phyloP scores from a whole-genome alignment of 305 asterid species.

The Solanum hybrid region DNA sequence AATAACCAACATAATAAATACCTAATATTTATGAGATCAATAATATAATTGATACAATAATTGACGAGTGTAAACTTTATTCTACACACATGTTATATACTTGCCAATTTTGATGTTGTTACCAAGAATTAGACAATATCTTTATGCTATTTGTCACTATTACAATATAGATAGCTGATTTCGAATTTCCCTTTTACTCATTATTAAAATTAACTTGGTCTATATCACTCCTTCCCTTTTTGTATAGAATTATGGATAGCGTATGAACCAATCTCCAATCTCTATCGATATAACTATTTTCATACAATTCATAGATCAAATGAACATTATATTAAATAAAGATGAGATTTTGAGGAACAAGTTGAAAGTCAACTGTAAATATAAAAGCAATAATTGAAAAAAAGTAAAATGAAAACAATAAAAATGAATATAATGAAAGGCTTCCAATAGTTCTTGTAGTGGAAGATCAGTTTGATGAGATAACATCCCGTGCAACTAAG shows the following conservation, averaged over 20 bases:
- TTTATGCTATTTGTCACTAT: not conserved
- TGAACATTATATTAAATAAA: not conserved
- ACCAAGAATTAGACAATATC: not conserved
- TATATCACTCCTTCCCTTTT: not conserved
- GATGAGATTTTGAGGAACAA: not conserved
- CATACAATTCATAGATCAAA: not conserved
- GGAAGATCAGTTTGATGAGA: not conserved
- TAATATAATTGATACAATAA: not conserved
- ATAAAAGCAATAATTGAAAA: not conserved
- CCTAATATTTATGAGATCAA: not conserved
- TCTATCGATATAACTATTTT: not conserved
- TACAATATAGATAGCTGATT: not conserved
- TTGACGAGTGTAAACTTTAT: not conserved
- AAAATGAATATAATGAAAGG: not conserved
- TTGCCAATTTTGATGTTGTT: not conserved
- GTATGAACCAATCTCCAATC: not conserved
- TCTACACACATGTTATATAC: not conserved
- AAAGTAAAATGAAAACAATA: not conserved
- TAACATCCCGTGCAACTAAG: not conserved
- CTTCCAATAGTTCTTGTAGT: not conserved
- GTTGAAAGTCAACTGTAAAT: not conserved
- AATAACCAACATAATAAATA: not conserved
- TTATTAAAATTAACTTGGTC: not conserved
- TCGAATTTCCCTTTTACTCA: not conserved
- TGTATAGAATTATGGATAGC: not conserved